Evolutionary conservation across 2,329 filamentous ascomycete genomes (phyloP), one percentile per base, ranked within the genome.

Genomic region (Talaromyces sp.): DNA sequence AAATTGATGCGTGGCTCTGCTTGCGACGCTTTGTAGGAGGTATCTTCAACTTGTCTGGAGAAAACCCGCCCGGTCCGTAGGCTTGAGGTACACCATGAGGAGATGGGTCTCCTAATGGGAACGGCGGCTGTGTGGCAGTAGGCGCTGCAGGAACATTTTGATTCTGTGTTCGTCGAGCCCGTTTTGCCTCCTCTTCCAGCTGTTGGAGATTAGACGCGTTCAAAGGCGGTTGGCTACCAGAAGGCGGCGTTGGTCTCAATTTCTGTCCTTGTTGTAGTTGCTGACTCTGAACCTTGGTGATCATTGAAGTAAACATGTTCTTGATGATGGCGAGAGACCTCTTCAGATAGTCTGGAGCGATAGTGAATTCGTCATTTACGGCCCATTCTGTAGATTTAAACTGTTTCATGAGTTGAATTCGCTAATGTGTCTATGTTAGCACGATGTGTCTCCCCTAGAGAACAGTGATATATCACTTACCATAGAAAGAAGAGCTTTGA

Each of bases 61-160:
- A 84, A 56, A 87, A 78, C 57, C 80, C 77, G 21, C 79, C 80
- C 21, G 79, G 77, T 8, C 78, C 79, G 62, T 85, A 84, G 58
- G 83, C 84, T 64, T 82, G 81, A 8, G 85, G 84, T 62, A 85
- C 79, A 25, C 85, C 84, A 61, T 83, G 80, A 16, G 84, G 84
- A 55, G 83, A 83, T 28, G 80, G 77, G 16, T 78, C 80, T 60
- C 80, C 79, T 58, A 82, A 67, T 9, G 74, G 73, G 67, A 84
- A 84, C 11, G 83, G 83, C 33, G 84, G 80, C 44, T 82, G 78
- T n/a, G 81, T 75, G 8, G 79, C 75, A 6, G 80, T 83, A 21
- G 82, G 80, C 40, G 82, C 78, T 50, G 77, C 75, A 54, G 82
- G 81, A 25, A 69, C 72, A 54, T 78, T 73, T 54, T 75, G 77